Evolutionary conservation across 1,284 basidiomycete genomes (phyloP).

Genomic region (Marasmius oreades): DNA sequence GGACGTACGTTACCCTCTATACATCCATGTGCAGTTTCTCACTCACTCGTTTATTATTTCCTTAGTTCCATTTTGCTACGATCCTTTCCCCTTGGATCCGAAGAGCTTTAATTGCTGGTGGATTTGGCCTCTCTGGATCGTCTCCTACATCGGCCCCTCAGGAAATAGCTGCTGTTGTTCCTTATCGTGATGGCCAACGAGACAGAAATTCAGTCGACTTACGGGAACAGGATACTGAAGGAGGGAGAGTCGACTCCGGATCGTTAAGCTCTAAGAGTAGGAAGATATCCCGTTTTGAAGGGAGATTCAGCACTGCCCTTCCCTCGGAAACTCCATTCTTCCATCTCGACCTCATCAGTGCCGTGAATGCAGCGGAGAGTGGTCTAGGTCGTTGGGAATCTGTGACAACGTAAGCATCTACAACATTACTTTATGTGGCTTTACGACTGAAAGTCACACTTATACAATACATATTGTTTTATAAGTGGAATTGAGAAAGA

Average conservation of each 20-base stretch:
- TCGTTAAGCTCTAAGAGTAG: conserved; percentile 1
- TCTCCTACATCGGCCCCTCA: conserved; percentile 38
- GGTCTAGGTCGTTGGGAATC: conserved; percentile 2
- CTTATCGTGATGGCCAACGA: conserved; percentile 46
- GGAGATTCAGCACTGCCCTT: conserved; percentile 29
- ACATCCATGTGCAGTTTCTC: not conserved
- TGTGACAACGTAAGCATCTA: not conserved
- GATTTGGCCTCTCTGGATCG: conserved; percentile 66
- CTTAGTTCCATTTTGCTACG: conserved; percentile 82
- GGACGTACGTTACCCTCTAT: conserved; percentile 48
- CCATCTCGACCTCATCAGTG: conserved; percentile 78
- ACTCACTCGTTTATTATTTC: not conserved
- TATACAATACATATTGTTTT: no score
- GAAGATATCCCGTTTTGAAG: conserved; percentile 2
- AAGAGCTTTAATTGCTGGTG: conserved; percentile 83
- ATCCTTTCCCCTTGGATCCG: conserved; percentile 94
- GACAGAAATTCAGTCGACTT: conserved; percentile 19
- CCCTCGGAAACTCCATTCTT: conserved; percentile 75
- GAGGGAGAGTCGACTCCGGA: not conserved
- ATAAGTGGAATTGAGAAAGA: no score
- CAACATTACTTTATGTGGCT: no score
- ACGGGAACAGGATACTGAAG: conserved; percentile 18
- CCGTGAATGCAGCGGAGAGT: conserved; percentile 68
- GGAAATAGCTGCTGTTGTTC: conserved; percentile 76
- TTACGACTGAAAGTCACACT: no score